Evolutionary conservation across 2,329 filamentous ascomycete genomes (phyloP), one percentile per base, ranked within the genome.

Genomic region (Paraphaeosphaeria minitans): DNA sequence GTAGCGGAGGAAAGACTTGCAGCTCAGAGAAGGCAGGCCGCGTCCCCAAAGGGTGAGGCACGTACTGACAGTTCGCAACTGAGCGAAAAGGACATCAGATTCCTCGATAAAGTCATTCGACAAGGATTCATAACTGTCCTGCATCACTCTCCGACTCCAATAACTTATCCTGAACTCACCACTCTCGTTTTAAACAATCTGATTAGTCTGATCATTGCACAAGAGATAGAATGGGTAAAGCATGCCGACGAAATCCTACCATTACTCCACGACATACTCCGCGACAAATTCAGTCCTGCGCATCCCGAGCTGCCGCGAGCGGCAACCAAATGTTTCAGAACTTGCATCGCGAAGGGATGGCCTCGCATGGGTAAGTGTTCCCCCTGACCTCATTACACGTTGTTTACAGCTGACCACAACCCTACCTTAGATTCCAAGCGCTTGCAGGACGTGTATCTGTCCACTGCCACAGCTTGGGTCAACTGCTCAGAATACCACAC

Each of bases 181-280:
- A 74, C 83, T 41, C 68, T 86, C 7, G 78, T 93, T 3, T 79
- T 89, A 64, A 67, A 73, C 0, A 79, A 86, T 45, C 77, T 85
- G 3, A 65, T 73, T 1, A 64, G 72, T 10, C 71, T 91, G 14
- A 71, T 92, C 5, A 67, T 79, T 5, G 80, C 80, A 14, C 78
- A 93, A 70, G 86, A 85, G 42, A 81, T 92, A 53, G 80, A 86
- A 60, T 79, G 85, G 1, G 83, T 87, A 29, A 90, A 89, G 68
- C 88, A 93, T 72, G 77, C 93, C 1, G 86, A 88, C 82, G 85
- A 87, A 47, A 75, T 94, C 8, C 72, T 96, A 0, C 87, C 90
- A 0, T 81, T 93, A 62, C 75, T 92, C 10, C 85, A 86, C 2
- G 79, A 81, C 41, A 84, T 89, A 10, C 79, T 96, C 54, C 82